phyloP scores from a whole-genome alignment of 1,139 yeast species.

The Dujonia santamariae region DNA sequence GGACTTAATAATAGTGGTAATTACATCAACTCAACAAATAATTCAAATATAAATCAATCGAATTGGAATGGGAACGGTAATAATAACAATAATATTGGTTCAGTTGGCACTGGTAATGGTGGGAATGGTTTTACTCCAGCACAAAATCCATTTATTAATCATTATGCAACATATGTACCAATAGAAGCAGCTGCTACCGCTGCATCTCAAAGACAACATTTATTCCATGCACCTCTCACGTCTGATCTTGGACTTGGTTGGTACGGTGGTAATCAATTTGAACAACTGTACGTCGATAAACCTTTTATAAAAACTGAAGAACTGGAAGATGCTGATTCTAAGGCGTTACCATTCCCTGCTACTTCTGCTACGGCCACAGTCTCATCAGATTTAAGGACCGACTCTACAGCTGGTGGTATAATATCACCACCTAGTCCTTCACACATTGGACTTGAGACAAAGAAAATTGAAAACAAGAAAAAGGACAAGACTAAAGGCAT shows the following conservation, averaged over 20 bases:
- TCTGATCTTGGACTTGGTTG: conserved; percentile 6
- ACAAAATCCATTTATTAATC: conserved; percentile 11
- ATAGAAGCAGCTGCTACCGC: conserved; percentile 14
- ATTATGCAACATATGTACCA: conserved; percentile 18
- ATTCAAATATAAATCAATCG: no score
- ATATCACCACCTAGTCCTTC: no score
- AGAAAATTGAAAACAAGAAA: neutral
- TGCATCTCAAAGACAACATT: conserved; percentile 10
- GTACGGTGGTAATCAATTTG: conserved; percentile 4
- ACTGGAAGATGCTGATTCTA: neutral
- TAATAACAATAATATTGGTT: neutral
- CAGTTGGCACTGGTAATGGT: neutral
- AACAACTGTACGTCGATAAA: conserved; percentile 3
- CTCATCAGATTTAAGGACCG: neutral
- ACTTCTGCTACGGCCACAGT: neutral
- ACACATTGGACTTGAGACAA: neutral
- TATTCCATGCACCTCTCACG: neutral
- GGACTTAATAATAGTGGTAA: neutral
- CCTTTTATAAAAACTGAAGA: neutral
- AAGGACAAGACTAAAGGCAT: neutral
- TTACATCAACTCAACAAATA: no score
- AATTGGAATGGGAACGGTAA: no score
- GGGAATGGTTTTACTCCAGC: neutral
- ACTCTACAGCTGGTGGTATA: neutral
- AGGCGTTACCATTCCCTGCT: neutral